A percentile compares a stretch with the other conserved stretches of the same genome.
Conservation (phyloP, 192 early-diverging fungal genomes). For the Mortierella antarctica region DNA sequence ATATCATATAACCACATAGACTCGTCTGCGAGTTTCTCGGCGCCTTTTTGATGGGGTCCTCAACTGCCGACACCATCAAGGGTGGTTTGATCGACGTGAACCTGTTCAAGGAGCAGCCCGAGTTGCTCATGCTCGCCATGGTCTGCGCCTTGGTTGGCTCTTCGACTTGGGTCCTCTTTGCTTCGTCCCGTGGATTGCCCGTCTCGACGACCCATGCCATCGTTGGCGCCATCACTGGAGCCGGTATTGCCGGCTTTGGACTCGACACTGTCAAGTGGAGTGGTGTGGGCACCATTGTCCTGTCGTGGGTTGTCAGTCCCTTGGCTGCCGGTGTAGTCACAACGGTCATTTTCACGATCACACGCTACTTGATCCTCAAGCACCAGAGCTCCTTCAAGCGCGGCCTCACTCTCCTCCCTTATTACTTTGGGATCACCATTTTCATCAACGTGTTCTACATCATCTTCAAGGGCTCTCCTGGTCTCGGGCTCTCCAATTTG, state of each 20-base stretch:
- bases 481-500: slow-evolving; percentile 52
- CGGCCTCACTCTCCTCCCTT: slow-evolving; percentile 74
- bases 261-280: slow-evolving; percentile 71
- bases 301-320: slow-evolving; percentile 82
- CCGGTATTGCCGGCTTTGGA: slow-evolving; percentile 83
- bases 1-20: too few species aligned
- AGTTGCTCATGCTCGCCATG: slow-evolving; percentile 86
- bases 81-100: slow-evolving; percentile 73
- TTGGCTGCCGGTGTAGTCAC: slow-evolving; percentile 72
- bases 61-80: slow-evolving; percentile 84
- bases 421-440: slow-evolving; percentile 78
- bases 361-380: slow-evolving; percentile 72
- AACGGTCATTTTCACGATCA: slow-evolving; percentile 71
- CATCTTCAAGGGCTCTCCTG: slow-evolving; percentile 77
- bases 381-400: slow-evolving; percentile 70
- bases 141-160: slow-evolving; percentile 85
- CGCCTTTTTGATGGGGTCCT: slow-evolving; percentile 77
- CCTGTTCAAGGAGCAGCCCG: slow-evolving; percentile 69
- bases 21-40: slow-evolving; percentile 86
- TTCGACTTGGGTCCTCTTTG: slow-evolving; percentile 80
- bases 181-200: slow-evolving; percentile 75
- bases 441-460: slow-evolving; percentile 77
- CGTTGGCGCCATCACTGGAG: slow-evolving; percentile 83
- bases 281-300: slow-evolving; percentile 38
- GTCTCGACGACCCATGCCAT: slow-evolving; percentile 88